Conservation (phyloP, 1,284 basidiomycete genomes). For the Trichosporon sp. region DNA sequence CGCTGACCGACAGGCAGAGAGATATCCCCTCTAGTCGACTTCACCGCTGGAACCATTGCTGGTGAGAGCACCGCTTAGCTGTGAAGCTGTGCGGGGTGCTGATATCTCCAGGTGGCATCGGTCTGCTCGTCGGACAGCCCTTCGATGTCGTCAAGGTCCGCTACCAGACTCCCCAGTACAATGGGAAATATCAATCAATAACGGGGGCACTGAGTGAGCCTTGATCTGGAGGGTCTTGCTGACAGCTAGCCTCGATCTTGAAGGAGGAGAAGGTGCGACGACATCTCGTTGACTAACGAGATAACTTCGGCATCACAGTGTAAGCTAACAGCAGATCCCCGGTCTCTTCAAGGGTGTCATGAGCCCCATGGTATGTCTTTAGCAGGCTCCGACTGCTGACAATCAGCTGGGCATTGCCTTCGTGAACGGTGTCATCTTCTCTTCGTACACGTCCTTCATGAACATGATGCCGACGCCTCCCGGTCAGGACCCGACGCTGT, state of each 20-base stretch:
- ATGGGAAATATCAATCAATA: conserved; percentile 48
- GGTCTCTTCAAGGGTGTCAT: conserved; percentile 57
- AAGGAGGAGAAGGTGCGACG: conserved; percentile 18
- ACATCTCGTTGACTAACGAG: no score
- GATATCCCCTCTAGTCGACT: conserved; percentile 48
- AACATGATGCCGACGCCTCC: conserved; percentile 38
- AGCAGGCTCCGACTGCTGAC: background rate
- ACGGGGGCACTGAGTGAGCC: conserved; percentile 50
- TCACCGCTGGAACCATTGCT: conserved; percentile 52
- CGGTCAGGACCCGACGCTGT: conserved; percentile 40
- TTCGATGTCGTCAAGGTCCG: conserved; percentile 57
- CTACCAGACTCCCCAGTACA: conserved; percentile 53
- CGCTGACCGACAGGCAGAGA: conserved; percentile 9
- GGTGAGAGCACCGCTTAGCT: conserved; percentile 32
- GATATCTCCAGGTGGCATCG: conserved; percentile 49
- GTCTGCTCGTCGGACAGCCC: conserved; percentile 56
- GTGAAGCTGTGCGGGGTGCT: background rate
- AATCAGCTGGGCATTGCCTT: conserved; percentile 53
- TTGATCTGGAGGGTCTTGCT: conserved; percentile 11
- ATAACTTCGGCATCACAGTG: no score
- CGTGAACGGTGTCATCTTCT: conserved; percentile 56
- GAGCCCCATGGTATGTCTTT: conserved; percentile 54
- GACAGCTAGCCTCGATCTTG: conserved; percentile 25
- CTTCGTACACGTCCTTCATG: conserved; percentile 55
- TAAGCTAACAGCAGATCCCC: conserved; percentile 24